Percentiles rank a stretch among this genome's conserved stretches.
These are phyloP conservation scores for Colletotrichum tropicale DNA, from an alignment of 2,329 filamentous ascomycete species.

Conservation along the genomic window DNA sequence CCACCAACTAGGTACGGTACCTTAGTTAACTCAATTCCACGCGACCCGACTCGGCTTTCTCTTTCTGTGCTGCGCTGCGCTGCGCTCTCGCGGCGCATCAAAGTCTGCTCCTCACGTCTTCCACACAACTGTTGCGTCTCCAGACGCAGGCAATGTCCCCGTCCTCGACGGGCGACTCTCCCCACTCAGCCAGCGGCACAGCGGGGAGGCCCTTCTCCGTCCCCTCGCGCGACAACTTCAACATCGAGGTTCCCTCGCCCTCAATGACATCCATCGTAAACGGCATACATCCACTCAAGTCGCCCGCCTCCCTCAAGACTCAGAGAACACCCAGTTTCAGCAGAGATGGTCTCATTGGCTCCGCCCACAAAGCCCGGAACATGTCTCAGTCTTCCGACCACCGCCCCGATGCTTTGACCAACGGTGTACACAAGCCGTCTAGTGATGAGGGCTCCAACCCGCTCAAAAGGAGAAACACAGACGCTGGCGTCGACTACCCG, in stretches of 20 bases:
- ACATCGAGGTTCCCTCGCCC: conserved; percentile 52
- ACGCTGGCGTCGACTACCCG: conserved; percentile 67
- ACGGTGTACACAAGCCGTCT: conserved; percentile 49
- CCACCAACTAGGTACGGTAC: not conserved
- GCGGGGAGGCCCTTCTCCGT: conserved; percentile 49
- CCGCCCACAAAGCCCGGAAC: conserved; percentile 59
- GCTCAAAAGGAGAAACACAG: conserved; percentile 66
- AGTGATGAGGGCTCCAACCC: conserved; percentile 61
- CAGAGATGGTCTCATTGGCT: conserved; percentile 58
- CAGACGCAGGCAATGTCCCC: conserved; percentile 50
- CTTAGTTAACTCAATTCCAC: not conserved
- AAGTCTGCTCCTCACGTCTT: conserved; percentile 21
- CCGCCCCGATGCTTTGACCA: conserved; percentile 43
- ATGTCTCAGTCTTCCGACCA: conserved; percentile 60
- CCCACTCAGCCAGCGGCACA: conserved; percentile 44
- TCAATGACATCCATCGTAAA: conserved; percentile 45
- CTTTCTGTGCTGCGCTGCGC: not conserved
- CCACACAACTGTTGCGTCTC: conserved; percentile 24
- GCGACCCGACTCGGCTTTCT: not conserved
- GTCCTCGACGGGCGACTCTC: conserved; percentile 59
- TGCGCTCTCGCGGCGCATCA: conserved; percentile 17
- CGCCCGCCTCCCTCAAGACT: conserved; percentile 52
- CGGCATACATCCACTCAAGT: conserved; percentile 52
- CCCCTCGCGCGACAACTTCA: conserved; percentile 51
- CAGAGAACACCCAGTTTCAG: conserved; percentile 55